Percentiles rank a stretch among this genome's conserved stretches.
phyloP scores from a whole-genome alignment of 2,329 filamentous ascomycete genomes.

The Calonectria crousiana region DNA sequence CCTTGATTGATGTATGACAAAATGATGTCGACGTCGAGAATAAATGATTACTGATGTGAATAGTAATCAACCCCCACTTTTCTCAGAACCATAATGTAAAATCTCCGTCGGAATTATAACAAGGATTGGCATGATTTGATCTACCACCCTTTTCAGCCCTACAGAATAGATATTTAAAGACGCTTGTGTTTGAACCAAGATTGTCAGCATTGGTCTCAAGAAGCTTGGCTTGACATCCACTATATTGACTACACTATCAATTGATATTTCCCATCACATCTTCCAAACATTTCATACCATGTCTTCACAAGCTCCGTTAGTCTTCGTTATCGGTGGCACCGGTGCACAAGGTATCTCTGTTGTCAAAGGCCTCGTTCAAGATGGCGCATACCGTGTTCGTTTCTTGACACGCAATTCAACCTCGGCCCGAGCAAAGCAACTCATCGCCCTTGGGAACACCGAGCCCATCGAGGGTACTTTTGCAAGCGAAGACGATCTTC shows the following conservation, averaged over 20 bases:
- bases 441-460: neutral
- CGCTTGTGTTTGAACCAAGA: neutral
- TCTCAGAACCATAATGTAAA: neutral
- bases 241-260: neutral
- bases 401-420: constrained; percentile 22
- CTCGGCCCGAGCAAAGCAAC: neutral
- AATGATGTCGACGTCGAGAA: neutral
- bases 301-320: constrained; percentile 1
- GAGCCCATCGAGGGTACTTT: constrained; percentile 20
- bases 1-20: neutral
- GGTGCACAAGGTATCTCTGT: constrained; percentile 29
- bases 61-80: neutral
- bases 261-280: neutral
- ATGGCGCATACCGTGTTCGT: constrained; percentile 15
- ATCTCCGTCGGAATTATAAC: neutral
- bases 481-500: constrained; percentile 13
- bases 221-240: neutral
- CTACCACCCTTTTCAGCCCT: neutral
- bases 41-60: constrained; percentile 1
- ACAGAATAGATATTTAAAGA: neutral
- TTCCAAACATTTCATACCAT: neutral
- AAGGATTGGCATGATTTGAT: neutral
- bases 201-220: accelerated
- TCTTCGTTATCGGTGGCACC: constrained; percentile 23
- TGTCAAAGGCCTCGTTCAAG: constrained; percentile 11